Conservation (phyloP, 2,329 filamentous ascomycete species). For the Pseudocercospora eumusae region DNA sequence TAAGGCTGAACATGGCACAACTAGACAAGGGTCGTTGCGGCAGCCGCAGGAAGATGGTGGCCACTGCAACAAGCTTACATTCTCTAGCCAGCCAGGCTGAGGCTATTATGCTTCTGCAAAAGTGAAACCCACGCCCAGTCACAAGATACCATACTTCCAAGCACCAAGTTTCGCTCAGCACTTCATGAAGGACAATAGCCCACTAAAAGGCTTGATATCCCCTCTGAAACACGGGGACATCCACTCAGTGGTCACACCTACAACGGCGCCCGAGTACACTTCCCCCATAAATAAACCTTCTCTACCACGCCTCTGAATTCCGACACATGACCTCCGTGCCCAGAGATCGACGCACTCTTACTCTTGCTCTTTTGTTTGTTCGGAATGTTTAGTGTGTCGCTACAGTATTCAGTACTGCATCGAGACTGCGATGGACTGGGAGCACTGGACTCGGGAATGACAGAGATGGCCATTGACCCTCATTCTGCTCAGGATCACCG, state of each 20-base stretch:
- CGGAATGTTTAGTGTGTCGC: neutral
- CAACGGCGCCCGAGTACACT: neutral
- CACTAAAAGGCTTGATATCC: neutral
- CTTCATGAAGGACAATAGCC: neutral
- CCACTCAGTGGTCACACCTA: neutral
- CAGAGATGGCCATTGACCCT: neutral
- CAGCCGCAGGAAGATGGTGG: too few species aligned
- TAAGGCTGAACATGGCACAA: too few species aligned
- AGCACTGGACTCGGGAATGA: neutral
- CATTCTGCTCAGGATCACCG: too few species aligned
- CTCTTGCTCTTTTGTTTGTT: neutral
- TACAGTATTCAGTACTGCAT: neutral
- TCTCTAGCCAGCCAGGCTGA: neutral
- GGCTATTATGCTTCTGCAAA: neutral
- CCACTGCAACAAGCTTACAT: neutral
- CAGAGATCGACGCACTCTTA: neutral
- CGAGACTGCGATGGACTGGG: neutral
- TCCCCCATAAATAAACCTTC: neutral
- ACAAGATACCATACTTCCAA: neutral
- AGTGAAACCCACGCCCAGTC: neutral
- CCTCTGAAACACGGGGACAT: neutral
- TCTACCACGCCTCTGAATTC: neutral
- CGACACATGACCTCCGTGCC: neutral
- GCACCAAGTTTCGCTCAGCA: neutral
- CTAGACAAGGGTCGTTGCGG: too few species aligned